Base-by-base conservation (phyloP, 441 rosid genomes). In the Daphne laureola region DNA sequence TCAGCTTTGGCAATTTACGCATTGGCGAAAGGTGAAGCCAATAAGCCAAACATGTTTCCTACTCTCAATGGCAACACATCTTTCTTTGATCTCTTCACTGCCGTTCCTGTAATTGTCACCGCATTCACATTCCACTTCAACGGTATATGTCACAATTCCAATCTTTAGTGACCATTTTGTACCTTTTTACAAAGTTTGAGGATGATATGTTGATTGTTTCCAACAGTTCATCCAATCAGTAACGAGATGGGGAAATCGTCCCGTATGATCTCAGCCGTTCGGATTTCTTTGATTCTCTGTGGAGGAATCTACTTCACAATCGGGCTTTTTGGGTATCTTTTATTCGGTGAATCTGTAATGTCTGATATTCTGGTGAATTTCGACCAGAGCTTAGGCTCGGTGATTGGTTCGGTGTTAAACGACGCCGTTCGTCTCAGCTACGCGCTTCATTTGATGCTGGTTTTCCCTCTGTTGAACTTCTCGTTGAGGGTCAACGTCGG, bases 101-200 rank as follows among this genome's bases (percentile, higher is more conserved):
- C 93, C 17, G 90, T 85, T 21, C 98, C 98, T 0, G 84, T 87
- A 16, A 80, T 91, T 15, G 93, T 91, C 4, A 85, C 90, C 21
- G 87, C 95, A 62, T 91, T 87, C 73, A 85, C 92, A 0, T 91
- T 91, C 66, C 98, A 91, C 69, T 87, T 87, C 67, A 91, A 85
- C 65, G 90, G 96, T 79, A 53, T 68, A 74, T 55, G 40, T 43
- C 14, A 48, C 25, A 25, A 46, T n/a, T n/a, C 61, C 49, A 35
- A 47, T n/a, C 43, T 46, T 3, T 45, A 21, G n/a, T 35, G 27
- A 1, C 4, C 49, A 53, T 46, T 50, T 54, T 46, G 61, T 46
- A 26, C 41, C 48, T 40, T 54, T 9, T 18, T 15, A 16, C n/a
- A 44, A 6, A 55, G 51, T 57, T 23, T 21, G 25, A 21, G 25